Conservation (phyloP, 192 early-diverging fungal species). For the Kickxella alabastrina region DNA sequence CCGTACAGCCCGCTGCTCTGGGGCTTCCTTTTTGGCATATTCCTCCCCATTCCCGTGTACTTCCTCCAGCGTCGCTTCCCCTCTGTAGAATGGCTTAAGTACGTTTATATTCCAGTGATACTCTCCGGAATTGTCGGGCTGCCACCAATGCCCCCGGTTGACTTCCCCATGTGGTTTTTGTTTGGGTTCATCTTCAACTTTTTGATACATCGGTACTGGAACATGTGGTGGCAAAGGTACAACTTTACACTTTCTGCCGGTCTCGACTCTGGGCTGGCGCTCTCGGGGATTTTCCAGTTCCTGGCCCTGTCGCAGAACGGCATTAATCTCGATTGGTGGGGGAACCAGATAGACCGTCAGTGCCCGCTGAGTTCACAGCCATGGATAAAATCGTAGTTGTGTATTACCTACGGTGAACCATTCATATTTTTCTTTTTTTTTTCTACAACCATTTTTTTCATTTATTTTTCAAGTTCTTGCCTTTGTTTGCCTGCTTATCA, state of each 20-base stretch:
- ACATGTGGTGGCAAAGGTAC: slow-evolving; percentile 63
- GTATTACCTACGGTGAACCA: not conserved
- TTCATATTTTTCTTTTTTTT: not conserved
- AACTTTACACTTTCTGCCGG: slow-evolving; percentile 57
- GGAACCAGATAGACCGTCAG: slow-evolving; percentile 45
- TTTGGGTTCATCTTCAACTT: slow-evolving; percentile 69
- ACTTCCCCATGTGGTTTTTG: slow-evolving; percentile 53
- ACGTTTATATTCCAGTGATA: slow-evolving; percentile 70
- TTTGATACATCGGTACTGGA: slow-evolving; percentile 60
- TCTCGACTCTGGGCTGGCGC: slow-evolving; percentile 55
- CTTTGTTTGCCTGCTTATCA: not conserved
- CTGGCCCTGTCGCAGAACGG: slow-evolving; percentile 44
- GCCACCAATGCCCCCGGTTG: slow-evolving; percentile 59
- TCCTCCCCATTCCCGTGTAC: slow-evolving; percentile 71
- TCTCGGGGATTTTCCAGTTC: slow-evolving; percentile 51
- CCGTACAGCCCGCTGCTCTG: slow-evolving; percentile 54
- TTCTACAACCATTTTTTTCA: not conserved
- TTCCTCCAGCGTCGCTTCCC: slow-evolving; percentile 62
- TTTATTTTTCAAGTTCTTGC: not conserved
- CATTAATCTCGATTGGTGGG: slow-evolving; percentile 52
- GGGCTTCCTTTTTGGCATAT: slow-evolving; percentile 62
- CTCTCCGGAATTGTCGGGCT: slow-evolving; percentile 58
- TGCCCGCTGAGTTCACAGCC: slow-evolving; percentile 42
- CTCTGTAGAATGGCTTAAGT: slow-evolving; percentile 57
- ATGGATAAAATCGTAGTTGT: slow-evolving; percentile 19